Evolutionary conservation across 1,139 yeast species (phyloP), one percentile per base, ranked within the genome.

Genomic region (Hansenula sp.): DNA sequence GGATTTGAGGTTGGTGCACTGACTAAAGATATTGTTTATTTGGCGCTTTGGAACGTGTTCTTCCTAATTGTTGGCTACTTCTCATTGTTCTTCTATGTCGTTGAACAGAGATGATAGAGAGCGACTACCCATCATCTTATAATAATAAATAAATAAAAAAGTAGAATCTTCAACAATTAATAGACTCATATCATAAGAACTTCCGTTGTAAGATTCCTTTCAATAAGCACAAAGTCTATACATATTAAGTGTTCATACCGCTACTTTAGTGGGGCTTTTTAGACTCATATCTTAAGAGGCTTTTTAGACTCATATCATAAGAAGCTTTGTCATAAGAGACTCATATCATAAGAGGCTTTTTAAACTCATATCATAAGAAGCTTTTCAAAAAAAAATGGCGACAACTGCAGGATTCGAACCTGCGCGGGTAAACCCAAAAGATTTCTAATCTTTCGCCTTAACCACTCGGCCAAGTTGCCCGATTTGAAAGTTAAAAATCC

Each of bases 1-100:
- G 99, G 99, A 0, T 93, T 93, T 64, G 78, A 87, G 51, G 91
- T 88, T 17, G 79, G 81, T 33, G 94, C 93, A 2, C 76, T 87
- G 49, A 68, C 79, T 67, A 68, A 71, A 36, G 98, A 93, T 62
- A 72, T 84, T 19, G 54, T 69, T 8, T 76, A 72, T 34, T 70
- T 88, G 46, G 69, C 66, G 0, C 69, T 73, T 9, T 79, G 82
- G 67, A 67, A 72, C 17, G 59, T 67, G 3, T 56, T 71, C 2
- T 88, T 88, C 61, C 62, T 85, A 38, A 56, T 77, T 3, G 55
- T 80, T 13, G 97, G 98, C 1, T 93, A 89, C 58, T 48, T 82
- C 6, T 85, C 89, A 42, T 73, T 93, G 57, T 85, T 86, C 58
- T 71, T 67, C 47, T 80, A 79, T 53, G 85, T 95, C 8, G 72